phyloP scores from a whole-genome alignment of 1,284 basidiomycete genomes.

The Leccinum griseonigrum region DNA sequence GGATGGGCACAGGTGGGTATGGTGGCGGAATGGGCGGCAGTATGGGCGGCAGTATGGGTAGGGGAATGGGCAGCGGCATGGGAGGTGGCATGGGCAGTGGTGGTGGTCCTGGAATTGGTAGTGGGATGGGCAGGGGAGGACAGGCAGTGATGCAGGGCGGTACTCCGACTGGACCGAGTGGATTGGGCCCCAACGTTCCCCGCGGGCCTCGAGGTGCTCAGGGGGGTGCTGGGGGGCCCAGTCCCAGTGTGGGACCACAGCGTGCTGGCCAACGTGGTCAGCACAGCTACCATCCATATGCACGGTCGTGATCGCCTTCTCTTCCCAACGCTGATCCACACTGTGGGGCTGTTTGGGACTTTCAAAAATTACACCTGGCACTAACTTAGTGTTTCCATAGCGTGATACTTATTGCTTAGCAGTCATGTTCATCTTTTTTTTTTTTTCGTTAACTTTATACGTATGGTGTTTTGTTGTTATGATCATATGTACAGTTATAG shows the following conservation, averaged over 20 bases:
- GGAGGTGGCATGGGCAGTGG: constrained; percentile 33
- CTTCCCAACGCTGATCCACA: not conserved
- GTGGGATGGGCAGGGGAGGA: constrained; percentile 40
- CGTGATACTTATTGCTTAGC: constrained; percentile 1
- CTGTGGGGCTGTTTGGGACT: not conserved
- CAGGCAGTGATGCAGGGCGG: constrained; percentile 32
- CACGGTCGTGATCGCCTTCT: constrained; percentile 44
- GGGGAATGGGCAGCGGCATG: constrained; percentile 35
- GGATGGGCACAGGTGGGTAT: constrained; percentile 39
- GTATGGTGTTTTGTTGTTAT: constrained; percentile 9
- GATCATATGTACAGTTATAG: constrained; percentile 4
- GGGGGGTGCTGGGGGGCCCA: constrained; percentile 40
- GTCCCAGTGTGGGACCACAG: constrained; percentile 66
- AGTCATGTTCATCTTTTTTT: constrained; percentile 7
- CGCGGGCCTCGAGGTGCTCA: constrained; percentile 64
- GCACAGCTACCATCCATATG: constrained; percentile 79
- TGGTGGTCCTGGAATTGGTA: constrained; percentile 36
- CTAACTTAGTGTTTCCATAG: constrained; percentile 2
- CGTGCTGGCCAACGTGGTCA: constrained; percentile 66
- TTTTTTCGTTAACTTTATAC: constrained; percentile 16
- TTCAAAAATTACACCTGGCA: constrained; percentile 15
- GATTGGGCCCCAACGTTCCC: constrained; percentile 57
- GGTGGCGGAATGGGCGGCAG: constrained; percentile 32
- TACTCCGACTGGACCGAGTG: constrained; percentile 34
- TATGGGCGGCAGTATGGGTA: constrained; percentile 40